These are phyloP conservation scores for Metahyphopichia silvanorum DNA, from an alignment of 805 yeast genomes.

Conservation along the genomic window DNA sequence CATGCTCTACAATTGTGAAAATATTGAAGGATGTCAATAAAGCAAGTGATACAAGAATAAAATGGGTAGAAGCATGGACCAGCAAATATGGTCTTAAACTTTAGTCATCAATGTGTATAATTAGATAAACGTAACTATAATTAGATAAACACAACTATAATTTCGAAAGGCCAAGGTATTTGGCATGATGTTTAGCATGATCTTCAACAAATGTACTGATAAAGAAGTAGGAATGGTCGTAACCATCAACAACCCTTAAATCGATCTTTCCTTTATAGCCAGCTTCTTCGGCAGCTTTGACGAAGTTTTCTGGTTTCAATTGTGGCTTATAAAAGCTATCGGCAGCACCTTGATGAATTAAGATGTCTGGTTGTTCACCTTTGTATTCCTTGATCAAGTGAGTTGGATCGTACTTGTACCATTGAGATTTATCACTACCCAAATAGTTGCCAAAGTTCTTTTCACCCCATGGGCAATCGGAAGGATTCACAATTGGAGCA, in stretches of 20 bases:
- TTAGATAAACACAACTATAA: too few species aligned
- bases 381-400: constrained; percentile 57
- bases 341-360: constrained; percentile 78
- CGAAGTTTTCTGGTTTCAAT: constrained; percentile 72
- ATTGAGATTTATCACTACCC: constrained; percentile 55
- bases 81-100: constrained; percentile 30
- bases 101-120: background rate
- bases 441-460: constrained; percentile 80
- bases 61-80: constrained; percentile 57
- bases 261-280: constrained; percentile 59
- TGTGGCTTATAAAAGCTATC: constrained; percentile 74
- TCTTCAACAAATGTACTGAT: constrained; percentile 73
- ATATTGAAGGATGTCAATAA: constrained; percentile 47
- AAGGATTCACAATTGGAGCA: constrained; percentile 85
- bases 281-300: constrained; percentile 55
- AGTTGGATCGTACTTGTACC: constrained; percentile 85
- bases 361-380: constrained; percentile 54
- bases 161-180: constrained; percentile 41
- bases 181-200: constrained; percentile 87
- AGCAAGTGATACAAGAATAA: constrained; percentile 48
- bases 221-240: constrained; percentile 89
- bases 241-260: constrained; percentile 68
- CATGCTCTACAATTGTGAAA: constrained; percentile 27
- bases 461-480: constrained; percentile 79
- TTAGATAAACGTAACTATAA: background rate